Evolutionary conservation across 2,329 filamentous ascomycete species (phyloP), one percentile per base, ranked within the genome.

Genomic region (Colletotrichum viniferum): DNA sequence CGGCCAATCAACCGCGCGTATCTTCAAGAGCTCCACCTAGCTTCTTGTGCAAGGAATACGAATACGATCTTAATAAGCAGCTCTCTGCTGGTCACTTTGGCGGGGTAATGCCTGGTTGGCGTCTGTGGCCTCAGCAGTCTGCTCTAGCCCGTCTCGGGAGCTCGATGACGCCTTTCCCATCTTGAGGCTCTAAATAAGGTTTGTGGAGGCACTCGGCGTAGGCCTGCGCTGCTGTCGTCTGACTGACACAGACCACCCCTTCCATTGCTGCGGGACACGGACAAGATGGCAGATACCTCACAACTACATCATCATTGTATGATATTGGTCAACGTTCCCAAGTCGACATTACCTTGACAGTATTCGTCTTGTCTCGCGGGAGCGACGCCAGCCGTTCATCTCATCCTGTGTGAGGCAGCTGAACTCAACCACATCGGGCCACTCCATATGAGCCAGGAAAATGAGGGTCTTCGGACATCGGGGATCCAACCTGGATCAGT

Each of bases 181-280:
- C 32, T 62, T 73, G 62, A 75, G 69, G 73, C 69, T 68, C 69
- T 21, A 61, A 48, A 72, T 75, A 73, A 73, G 56, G 69, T 68
- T 73, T 73, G 73, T 73, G 73, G 69, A 73, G 69, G 58, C 43
- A 52, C 12, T 52, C 10, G 43, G 43, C n/a, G 43, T 48, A 48
- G 43, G n/a, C n/a, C 43, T 48, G 43, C 43, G 43, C 43, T 58
- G 43, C 52, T 62, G 72, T 63, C 55, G 62, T 24, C 69, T 67
- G 69, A 43, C 36, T 36, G n/a, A 65, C 60, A 65, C 71, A 74
- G 71, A 71, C 71, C 43, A 69, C 32, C 36, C 43, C 34, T 58
- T 28, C 38, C 26, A 26, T 12, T 24, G 21, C 8, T 28, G 28
- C 63, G 70, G 64, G 24, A 62, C 70, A 69, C n/a, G 43, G 43